Percentiles rank a stretch among this genome's conserved stretches.
Conservation (phyloP, 2,329 filamentous ascomycete species). For the Scedosporium dehoogii region DNA sequence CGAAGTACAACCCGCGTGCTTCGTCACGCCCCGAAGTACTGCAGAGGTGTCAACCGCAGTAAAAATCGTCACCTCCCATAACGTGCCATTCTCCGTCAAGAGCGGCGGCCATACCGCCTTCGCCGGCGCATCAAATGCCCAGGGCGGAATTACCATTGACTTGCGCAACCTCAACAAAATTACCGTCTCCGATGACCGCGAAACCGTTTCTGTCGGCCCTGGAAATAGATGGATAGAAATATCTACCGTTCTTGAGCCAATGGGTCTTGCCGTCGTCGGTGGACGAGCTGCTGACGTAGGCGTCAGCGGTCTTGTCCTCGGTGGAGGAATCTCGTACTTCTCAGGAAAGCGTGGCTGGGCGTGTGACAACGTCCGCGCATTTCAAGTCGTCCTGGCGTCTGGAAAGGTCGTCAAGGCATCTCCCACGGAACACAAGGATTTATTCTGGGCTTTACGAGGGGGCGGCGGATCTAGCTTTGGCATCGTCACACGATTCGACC, state of each 20-base stretch:
- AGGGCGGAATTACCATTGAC: slow-evolving; percentile 19
- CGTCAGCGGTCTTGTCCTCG: slow-evolving; percentile 18
- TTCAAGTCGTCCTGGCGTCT: slow-evolving; percentile 33
- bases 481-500: slow-evolving; percentile 40
- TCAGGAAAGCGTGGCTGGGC: slow-evolving; percentile 27
- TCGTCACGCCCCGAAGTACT: not conserved
- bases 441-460: slow-evolving; percentile 48
- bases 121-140: slow-evolving; percentile 20
- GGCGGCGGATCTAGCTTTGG: slow-evolving; percentile 47
- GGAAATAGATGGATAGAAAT: slow-evolving; percentile 31
- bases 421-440: slow-evolving; percentile 31
- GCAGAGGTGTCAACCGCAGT: slow-evolving; percentile 5
- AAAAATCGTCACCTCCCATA: slow-evolving; percentile 6
- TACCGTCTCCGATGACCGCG: slow-evolving; percentile 14
- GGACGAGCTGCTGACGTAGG: slow-evolving; percentile 27
- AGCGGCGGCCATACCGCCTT: slow-evolving; percentile 42
- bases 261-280: slow-evolving; percentile 29
- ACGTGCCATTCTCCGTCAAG: slow-evolving; percentile 33
- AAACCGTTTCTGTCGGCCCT: slow-evolving; percentile 29
- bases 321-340: slow-evolving; percentile 15
- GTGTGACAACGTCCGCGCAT: slow-evolving; percentile 32
- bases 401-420: slow-evolving; percentile 34
- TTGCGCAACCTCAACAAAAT: slow-evolving; percentile 14
- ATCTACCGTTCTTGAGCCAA: slow-evolving; percentile 15
- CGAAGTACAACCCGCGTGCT: not conserved